phyloP scores from a whole-genome alignment of 1,284 basidiomycete species.

The Porodaedalea pini region DNA sequence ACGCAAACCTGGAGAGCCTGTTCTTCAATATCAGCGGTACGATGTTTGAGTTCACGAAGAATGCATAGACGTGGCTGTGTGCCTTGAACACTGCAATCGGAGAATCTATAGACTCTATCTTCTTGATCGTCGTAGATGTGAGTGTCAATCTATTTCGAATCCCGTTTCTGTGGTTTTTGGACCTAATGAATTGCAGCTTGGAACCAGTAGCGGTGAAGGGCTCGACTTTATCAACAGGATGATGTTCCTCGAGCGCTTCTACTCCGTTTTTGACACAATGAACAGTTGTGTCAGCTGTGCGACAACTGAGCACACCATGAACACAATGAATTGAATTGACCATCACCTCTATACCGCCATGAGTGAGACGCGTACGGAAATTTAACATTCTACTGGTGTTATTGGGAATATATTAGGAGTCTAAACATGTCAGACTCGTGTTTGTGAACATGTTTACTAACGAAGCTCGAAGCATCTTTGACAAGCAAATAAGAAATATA shows the following conservation, averaged over 20 bases:
- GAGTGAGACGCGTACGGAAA: too few relatives aligned
- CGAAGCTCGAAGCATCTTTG: too few relatives aligned
- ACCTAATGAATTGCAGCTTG: conserved; percentile 22
- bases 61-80: conserved; percentile 22
- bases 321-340: too few relatives aligned
- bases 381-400: too few relatives aligned
- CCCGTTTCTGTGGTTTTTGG: conserved; percentile 9
- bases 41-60: conserved; percentile 20
- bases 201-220: conserved; percentile 30
- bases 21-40: conserved; percentile 20
- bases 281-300: conserved; percentile 25
- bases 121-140: conserved; percentile 39
- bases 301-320: too few relatives aligned
- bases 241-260: conserved; percentile 51
- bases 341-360: too few relatives aligned
- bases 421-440: too few relatives aligned
- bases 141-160: neutral
- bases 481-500: too few relatives aligned
- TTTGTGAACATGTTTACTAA: too few relatives aligned
- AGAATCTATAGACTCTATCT: conserved; percentile 27
- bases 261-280: conserved; percentile 31
- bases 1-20: conserved; percentile 20
- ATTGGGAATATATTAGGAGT: too few relatives aligned
- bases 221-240: conserved; percentile 36
- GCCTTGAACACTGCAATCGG: conserved; percentile 20